Evolutionary conservation across 345 rosid species (phyloP).

Genomic region (Bretschneidera sinensis): DNA sequence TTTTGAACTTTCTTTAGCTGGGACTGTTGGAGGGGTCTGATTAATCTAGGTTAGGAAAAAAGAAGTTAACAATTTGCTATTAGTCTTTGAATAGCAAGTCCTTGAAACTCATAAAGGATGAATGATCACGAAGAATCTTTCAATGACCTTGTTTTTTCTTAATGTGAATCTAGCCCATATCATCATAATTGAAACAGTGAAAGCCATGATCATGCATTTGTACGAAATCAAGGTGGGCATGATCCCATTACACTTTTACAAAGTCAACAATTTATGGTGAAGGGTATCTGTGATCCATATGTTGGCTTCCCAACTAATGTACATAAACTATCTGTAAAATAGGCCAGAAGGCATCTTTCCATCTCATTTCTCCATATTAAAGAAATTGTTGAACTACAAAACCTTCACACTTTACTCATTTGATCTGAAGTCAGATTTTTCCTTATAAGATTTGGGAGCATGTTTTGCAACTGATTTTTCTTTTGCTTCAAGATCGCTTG

Average conservation of each 20-base stretch:
- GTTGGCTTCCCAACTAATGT: neutral
- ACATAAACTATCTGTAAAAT: neutral
- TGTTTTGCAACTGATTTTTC: neutral
- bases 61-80: neutral
- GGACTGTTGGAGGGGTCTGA: no score
- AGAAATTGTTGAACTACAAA: no score
- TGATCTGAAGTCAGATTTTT: neutral
- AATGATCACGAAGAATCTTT: no score
- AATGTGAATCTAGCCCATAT: neutral
- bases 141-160: neutral
- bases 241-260: no score
- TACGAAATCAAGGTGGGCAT: neutral
- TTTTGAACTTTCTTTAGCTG: no score
- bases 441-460: neutral
- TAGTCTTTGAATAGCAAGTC: neutral
- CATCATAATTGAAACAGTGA: neutral
- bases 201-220: neutral
- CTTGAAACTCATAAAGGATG: neutral
- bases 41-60: neutral
- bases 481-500: conserved; percentile 73
- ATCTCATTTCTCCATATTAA: no score
- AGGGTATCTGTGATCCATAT: no score
- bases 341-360: no score
- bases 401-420: neutral
- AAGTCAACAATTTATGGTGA: no score